Conservation (phyloP, 2,329 filamentous ascomycete genomes). For the Pyrenochaeta sp. region DNA sequence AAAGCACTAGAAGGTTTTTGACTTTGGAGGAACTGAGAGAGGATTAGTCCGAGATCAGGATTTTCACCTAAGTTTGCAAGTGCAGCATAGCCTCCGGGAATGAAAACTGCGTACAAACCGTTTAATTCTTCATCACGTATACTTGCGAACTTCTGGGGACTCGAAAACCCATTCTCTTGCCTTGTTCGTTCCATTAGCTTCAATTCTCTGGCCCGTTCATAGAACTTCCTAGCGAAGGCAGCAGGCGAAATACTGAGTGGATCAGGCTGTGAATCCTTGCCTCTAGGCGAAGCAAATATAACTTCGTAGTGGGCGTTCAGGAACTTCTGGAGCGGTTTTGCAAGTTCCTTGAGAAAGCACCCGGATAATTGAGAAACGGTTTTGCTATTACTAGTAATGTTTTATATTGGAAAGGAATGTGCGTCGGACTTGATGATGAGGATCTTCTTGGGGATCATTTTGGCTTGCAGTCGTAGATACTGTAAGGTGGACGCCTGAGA, state of each 20-base stretch:
- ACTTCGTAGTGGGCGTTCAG: conserved; percentile 51
- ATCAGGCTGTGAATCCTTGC: conserved; percentile 53
- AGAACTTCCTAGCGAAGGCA: conserved; percentile 58
- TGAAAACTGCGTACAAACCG: conserved; percentile 53
- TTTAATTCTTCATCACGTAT: conserved; percentile 53
- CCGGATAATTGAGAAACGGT: conserved; percentile 37
- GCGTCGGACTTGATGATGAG: conserved; percentile 58
- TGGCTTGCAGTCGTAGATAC: neutral
- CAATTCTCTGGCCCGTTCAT: conserved; percentile 53
- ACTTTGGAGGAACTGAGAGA: conserved; percentile 52
- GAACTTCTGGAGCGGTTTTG: conserved; percentile 39
- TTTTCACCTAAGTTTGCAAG: conserved; percentile 54
- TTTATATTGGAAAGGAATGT: conserved; percentile 44
- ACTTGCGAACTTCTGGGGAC: conserved; percentile 49
- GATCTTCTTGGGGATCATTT: conserved; percentile 49
- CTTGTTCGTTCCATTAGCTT: conserved; percentile 57
- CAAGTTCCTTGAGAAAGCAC: conserved; percentile 46
- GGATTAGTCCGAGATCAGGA: conserved; percentile 53
- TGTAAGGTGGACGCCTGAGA: too few species aligned
- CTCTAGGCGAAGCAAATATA: conserved; percentile 57
- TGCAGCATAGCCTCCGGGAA: conserved; percentile 58
- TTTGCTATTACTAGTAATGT: conserved; percentile 32
- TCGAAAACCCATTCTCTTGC: conserved; percentile 54
- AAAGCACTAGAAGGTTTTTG: conserved; percentile 56
- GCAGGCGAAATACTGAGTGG: conserved; percentile 53